Percentiles rank a stretch among this genome's conserved stretches.
Conservation (phyloP, 2,329 filamentous ascomycete genomes). For the Monosporascus cannonballus region DNA sequence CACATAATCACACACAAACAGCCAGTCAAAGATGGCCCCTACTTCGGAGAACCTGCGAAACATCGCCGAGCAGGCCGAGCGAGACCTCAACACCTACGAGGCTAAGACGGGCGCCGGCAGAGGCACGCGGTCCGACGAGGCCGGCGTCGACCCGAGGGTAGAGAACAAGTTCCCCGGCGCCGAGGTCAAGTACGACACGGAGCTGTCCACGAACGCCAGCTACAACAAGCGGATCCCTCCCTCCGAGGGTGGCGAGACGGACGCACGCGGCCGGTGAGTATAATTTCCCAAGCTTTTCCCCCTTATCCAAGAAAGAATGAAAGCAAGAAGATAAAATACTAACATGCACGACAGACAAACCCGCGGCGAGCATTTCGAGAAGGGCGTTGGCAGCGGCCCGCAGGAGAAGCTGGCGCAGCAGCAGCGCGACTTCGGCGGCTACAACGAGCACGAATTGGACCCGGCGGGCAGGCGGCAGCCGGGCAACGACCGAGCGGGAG, state of each 20-base stretch:
- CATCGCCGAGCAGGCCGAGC: conserved; percentile 40
- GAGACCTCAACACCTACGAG: conserved; percentile 41
- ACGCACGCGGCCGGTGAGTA: conserved; percentile 37
- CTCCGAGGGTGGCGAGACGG: conserved; percentile 37
- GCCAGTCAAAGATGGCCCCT: conserved; percentile 17
- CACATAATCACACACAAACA: conserved; percentile 10
- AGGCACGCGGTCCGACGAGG: conserved; percentile 31
- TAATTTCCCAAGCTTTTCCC: conserved; percentile 1
- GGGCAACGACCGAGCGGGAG: conserved; percentile 5
- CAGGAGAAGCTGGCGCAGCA: conserved; percentile 30
- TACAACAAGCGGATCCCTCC: conserved; percentile 41
- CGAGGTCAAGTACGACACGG: conserved; percentile 33
- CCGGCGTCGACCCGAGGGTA: conserved; percentile 34
- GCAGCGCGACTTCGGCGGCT: conserved; percentile 26
- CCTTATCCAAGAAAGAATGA: neutral
- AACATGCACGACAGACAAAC: conserved; percentile 29
- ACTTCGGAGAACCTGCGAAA: conserved; percentile 31
- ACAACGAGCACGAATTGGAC: conserved; percentile 31
- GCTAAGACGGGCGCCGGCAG: conserved; percentile 40
- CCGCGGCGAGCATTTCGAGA: conserved; percentile 37
- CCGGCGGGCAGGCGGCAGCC: conserved; percentile 7
- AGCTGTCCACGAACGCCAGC: conserved; percentile 38
- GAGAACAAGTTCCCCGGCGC: conserved; percentile 39
- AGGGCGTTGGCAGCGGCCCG: conserved; percentile 31
- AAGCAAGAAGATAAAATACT: neutral